Percentiles rank a stretch among this genome's conserved stretches.
Evolutionary conservation across 768 basidiomycete species (phyloP).

Genomic region (Gautieria morchelliformis): DNA sequence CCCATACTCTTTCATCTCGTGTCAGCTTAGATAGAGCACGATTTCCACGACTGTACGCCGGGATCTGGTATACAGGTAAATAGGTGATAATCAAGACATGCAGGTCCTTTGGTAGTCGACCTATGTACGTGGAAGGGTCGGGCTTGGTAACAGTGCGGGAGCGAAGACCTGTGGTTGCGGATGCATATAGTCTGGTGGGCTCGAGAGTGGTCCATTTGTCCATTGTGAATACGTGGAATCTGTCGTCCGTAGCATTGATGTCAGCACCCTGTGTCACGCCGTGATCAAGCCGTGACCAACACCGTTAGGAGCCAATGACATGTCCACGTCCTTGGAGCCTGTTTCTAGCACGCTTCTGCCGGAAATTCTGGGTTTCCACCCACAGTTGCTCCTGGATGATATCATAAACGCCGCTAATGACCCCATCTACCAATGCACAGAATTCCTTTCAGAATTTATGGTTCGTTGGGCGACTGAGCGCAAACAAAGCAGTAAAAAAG

Average conservation of each 20-base stretch:
- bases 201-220: conserved; percentile 84
- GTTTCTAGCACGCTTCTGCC: conserved; percentile 33
- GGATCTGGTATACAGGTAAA: conserved; percentile 73
- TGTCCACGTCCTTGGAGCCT: background rate
- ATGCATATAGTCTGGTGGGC: conserved; percentile 49
- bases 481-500: conserved; percentile 25
- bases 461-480: conserved; percentile 66
- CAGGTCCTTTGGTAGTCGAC: conserved; percentile 69
- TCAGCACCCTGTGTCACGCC: background rate
- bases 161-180: conserved; percentile 20
- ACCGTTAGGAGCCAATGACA: too few species aligned
- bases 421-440: conserved; percentile 66
- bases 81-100: conserved; percentile 65
- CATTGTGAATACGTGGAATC: conserved; percentile 31
- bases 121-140: conserved; percentile 34
- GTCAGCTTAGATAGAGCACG: conserved; percentile 54
- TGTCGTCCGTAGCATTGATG: background rate
- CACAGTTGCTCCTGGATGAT: conserved; percentile 77
- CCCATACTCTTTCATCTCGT: conserved; percentile 73
- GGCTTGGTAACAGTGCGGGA: conserved; percentile 11
- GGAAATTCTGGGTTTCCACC: conserved; percentile 76
- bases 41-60: conserved; percentile 60
- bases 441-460: conserved; percentile 72
- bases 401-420: conserved; percentile 78
- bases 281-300: too few species aligned